Conservation (phyloP, 176 grass and related monocot species). For the Eragrostis nindensis region DNA sequence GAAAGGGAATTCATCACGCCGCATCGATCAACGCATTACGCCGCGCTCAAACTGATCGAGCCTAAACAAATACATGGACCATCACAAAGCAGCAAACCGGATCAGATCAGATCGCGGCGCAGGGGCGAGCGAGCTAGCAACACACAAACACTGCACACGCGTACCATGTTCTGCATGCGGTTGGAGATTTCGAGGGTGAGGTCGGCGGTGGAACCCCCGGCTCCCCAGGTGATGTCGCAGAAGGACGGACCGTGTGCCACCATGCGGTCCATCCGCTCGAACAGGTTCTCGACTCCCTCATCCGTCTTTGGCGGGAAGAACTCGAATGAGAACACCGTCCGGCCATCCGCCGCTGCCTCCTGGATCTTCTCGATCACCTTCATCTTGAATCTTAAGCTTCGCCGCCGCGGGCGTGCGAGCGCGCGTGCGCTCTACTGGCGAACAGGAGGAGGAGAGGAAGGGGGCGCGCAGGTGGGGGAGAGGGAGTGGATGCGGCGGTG, state of each 20-base stretch:
- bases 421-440: slow-evolving; percentile 43
- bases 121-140: background rate
- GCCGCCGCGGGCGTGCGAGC: background rate
- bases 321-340: slow-evolving; percentile 90
- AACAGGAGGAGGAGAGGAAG: background rate
- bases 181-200: slow-evolving; percentile 85
- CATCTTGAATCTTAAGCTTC: slow-evolving; percentile 50
- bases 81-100: background rate
- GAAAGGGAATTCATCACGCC: slow-evolving; percentile 3
- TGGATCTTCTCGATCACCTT: slow-evolving; percentile 90
- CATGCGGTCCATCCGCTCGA: slow-evolving; percentile 95
- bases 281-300: slow-evolving; percentile 90
- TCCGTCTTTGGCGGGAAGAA: slow-evolving; percentile 88
- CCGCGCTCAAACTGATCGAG: background rate
- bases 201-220: slow-evolving; percentile 90
- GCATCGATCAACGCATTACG: background rate
- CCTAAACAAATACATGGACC: background rate
- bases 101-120: slow-evolving; percentile 49
- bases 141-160: background rate
- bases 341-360: slow-evolving; percentile 53
- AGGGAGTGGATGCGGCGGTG: slow-evolving; percentile 6
- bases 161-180: slow-evolving; percentile 94
- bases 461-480: background rate
- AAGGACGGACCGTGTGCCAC: slow-evolving; percentile 78
- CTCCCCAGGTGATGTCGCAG: slow-evolving; percentile 98